Percentiles rank a stretch among this genome's conserved stretches.
phyloP scores from a whole-genome alignment of 1,284 basidiomycete species.

The Tausonia pullulans region DNA sequence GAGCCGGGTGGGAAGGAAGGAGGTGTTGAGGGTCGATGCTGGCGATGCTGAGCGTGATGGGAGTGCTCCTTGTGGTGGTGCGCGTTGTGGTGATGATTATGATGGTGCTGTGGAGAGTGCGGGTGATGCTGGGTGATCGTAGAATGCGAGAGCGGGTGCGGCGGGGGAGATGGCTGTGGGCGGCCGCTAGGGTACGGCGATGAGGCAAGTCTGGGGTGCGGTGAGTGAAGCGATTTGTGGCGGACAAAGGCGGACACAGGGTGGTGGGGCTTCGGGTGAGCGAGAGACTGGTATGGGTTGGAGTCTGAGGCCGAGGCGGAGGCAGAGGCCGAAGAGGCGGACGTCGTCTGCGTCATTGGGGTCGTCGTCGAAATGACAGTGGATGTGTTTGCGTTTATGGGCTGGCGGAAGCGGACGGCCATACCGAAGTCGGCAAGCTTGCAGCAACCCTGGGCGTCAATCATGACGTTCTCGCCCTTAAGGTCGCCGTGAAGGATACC shows the following conservation, averaged over 20 bases:
- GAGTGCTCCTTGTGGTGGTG: too few relatives aligned
- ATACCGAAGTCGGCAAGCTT: slow-evolving; percentile 14
- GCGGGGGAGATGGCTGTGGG: slow-evolving; percentile 23
- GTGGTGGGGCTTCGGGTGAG: too few relatives aligned
- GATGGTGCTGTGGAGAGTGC: slow-evolving; percentile 9
- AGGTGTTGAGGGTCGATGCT: neutral
- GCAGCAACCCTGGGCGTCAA: slow-evolving; percentile 51
- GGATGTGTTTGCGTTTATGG: neutral
- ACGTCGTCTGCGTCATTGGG: neutral
- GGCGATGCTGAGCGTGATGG: neutral
- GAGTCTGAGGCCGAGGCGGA: neutral
- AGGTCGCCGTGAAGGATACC: slow-evolving; percentile 79
- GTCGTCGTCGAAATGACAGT: neutral
- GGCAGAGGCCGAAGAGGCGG: neutral
- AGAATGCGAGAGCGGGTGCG: slow-evolving; percentile 25
- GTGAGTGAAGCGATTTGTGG: neutral
- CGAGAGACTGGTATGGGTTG: neutral
- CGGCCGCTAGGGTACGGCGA: slow-evolving; percentile 1
- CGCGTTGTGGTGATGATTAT: neutral
- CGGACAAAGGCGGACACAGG: too few relatives aligned
- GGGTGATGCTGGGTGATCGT: slow-evolving; percentile 22
- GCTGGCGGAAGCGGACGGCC: neutral
- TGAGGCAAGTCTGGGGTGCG: neutral
- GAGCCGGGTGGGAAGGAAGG: slow-evolving; percentile 61
- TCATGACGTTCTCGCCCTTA: slow-evolving; percentile 92